phyloP scores from a whole-genome alignment of 1,139 yeast genomes.

The Diutina neorugosa region DNA sequence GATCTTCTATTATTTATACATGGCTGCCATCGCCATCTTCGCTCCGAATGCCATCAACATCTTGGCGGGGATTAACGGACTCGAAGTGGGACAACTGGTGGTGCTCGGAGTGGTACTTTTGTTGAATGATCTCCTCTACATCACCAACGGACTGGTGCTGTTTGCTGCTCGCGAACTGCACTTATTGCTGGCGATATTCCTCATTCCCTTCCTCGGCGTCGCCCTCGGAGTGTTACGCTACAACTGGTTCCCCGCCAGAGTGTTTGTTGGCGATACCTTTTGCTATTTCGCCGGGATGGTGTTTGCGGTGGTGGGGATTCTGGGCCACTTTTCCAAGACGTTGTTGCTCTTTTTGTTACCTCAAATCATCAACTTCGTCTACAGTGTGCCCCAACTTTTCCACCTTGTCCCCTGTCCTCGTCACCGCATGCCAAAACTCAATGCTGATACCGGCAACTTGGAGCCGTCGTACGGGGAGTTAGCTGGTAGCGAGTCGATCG shows the following conservation, averaged over 20 bases:
- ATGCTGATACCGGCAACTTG: neutral
- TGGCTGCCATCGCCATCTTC: constrained; percentile 85
- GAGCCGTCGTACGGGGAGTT: neutral
- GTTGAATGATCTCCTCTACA: constrained; percentile 64
- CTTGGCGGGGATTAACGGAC: constrained; percentile 90
- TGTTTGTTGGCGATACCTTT: constrained; percentile 95
- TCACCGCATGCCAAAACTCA: constrained; percentile 65
- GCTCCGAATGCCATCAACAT: constrained; percentile 97
- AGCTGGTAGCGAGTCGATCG: neutral
- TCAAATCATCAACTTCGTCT: constrained; percentile 78
- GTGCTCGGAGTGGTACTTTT: constrained; percentile 62
- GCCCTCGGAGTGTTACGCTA: constrained; percentile 62
- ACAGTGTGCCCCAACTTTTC: constrained; percentile 84
- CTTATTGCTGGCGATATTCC: constrained; percentile 62
- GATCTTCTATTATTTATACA: constrained; percentile 65
- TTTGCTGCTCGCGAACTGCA: constrained; percentile 73
- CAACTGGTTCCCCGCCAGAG: constrained; percentile 87
- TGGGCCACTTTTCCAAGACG: constrained; percentile 94
- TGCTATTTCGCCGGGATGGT: constrained; percentile 99
- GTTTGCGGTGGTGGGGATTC: constrained; percentile 90
- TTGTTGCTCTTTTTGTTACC: constrained; percentile 76
- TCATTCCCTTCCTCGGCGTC: constrained; percentile 82
- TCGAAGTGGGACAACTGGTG: constrained; percentile 91
- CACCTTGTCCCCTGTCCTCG: constrained; percentile 87
- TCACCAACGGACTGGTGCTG: constrained; percentile 26